phyloP scores from a whole-genome alignment of 2,329 filamentous ascomycete genomes.

The Pyrenophora seminiperda region DNA sequence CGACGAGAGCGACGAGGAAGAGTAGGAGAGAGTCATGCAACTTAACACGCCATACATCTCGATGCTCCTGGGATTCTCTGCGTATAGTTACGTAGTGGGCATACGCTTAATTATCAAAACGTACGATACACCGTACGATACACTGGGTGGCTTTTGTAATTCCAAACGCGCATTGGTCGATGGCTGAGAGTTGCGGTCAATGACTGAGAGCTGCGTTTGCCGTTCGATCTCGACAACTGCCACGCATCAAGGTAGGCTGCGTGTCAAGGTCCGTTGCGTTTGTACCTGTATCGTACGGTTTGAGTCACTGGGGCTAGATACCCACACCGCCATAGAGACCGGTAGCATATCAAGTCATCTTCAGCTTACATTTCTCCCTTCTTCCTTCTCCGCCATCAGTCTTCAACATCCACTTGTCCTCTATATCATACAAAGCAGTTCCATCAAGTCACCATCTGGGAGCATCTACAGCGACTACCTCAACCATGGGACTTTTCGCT shows the following conservation, averaged over 20 bases:
- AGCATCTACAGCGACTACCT: not conserved
- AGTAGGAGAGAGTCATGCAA: slow-evolving; percentile 22
- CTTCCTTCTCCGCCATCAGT: too few relatives aligned
- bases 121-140: not conserved
- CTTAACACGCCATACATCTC: not conserved
- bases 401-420: too few relatives aligned
- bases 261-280: too few relatives aligned
- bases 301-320: too few relatives aligned
- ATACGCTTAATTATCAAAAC: not conserved
- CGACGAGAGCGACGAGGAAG: slow-evolving; percentile 48
- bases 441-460: not conserved
- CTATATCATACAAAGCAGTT: not conserved
- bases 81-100: not conserved
- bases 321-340: too few relatives aligned
- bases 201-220: not conserved
- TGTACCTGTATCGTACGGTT: too few relatives aligned
- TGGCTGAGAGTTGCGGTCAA: not conserved
- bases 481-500: not conserved
- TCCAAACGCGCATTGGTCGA: too few relatives aligned
- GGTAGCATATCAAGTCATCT: too few relatives aligned
- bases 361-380: too few relatives aligned
- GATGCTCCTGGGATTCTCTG: not conserved
- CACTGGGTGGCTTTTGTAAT: not conserved
- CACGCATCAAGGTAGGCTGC: not conserved
- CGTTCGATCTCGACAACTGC: not conserved